These are phyloP conservation scores for Panicum hallii DNA, from an alignment of 202 grass and related monocot genomes.

Conservation along the genomic window DNA sequence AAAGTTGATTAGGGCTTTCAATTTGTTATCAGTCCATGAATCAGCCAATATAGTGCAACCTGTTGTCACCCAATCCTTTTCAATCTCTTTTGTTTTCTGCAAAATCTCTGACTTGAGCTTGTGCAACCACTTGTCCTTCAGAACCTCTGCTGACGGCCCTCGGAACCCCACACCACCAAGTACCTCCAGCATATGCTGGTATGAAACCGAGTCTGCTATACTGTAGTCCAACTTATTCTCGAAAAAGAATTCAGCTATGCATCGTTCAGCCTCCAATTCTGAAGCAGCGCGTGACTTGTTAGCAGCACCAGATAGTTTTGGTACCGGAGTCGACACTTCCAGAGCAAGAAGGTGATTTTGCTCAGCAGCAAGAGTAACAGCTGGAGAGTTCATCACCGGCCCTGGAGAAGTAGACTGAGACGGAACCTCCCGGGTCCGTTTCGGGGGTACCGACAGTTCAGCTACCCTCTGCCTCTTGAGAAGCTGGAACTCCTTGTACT, in stretches of 20 bases:
- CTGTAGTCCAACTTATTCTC: conserved; percentile 92
- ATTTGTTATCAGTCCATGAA: conserved; percentile 91
- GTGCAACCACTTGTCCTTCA: conserved; percentile 77
- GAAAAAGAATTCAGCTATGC: conserved; percentile 94
- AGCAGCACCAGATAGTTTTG: conserved; percentile 33
- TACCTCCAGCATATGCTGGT: conserved; percentile 74
- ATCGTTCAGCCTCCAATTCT: conserved; percentile 67
- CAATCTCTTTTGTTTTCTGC: conserved; percentile 73
- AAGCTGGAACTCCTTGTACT: conserved; percentile 68
- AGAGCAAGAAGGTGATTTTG: conserved; percentile 34
- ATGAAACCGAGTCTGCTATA: conserved; percentile 69
- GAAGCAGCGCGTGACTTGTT: conserved; percentile 42
- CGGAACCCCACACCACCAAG: conserved; percentile 74
- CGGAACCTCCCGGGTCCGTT: conserved; percentile 28
- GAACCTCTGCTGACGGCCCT: conserved; percentile 65
- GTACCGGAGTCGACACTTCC: conserved; percentile 32
- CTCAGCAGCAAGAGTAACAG: conserved; percentile 38
- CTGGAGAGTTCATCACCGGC: conserved; percentile 22
- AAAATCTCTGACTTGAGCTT: conserved; percentile 81
- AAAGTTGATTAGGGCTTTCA: conserved; percentile 82
- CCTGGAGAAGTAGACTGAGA: conserved; percentile 53
- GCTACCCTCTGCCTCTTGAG: conserved; percentile 66
- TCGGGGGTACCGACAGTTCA: conserved; percentile 46
- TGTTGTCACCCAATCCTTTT: conserved; percentile 91
- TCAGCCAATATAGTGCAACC: conserved; percentile 92